Base-by-base conservation (phyloP, 1,284 basidiomycete species). In the Irpex rosettiformis region DNA sequence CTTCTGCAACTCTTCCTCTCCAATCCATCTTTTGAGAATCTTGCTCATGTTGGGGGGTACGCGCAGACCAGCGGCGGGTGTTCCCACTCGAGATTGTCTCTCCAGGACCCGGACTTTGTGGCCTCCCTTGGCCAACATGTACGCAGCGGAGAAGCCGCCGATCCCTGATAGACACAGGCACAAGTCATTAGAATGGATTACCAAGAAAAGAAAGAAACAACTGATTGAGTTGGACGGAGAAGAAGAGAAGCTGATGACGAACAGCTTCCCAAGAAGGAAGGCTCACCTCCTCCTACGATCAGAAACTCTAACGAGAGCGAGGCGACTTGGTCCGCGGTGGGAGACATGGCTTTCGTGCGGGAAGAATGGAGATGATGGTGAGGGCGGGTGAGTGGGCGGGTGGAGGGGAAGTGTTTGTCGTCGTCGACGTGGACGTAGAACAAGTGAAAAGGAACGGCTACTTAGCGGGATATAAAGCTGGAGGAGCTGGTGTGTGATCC, bases 21-120 rank as follows among this genome's bases (percentile, higher is more conserved):
- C 70, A 4, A 79, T 79, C 83, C 83, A 84, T 48, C 79, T 73
- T 3, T 72, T 61, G 5, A 84, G 71, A 24, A 84, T 78, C 62
- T 81, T 83, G 45, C 77, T 77, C 45, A 78, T 65, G 66, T 84
- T 84, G 0, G 82, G 82, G 22, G 81, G 77, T 10, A 83, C 69
- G 27, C 81, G 77, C n/a, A 79, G 72, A 4, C 79, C 79, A 13
- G 72, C 76, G 6, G 70, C 68, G 25, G 70, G 68, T 66, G 76
- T 47, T 10, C 43, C 22, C 22, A 75, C 67, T 5, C 61, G 65
- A 4, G 63, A 29, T 18, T 66, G 65, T 64, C 70, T 73, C 59
- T 85, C 84, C 43, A 85, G 64, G 2, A 85, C 75, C 8, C 74
- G 76, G 8, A 84, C 79, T 4, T 70, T 70, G 59, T 86, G 84